Evolutionary conservation across 2,329 filamentous ascomycete species (phyloP), one percentile per base, ranked within the genome.

Genomic region (Xylaria polymorpha): DNA sequence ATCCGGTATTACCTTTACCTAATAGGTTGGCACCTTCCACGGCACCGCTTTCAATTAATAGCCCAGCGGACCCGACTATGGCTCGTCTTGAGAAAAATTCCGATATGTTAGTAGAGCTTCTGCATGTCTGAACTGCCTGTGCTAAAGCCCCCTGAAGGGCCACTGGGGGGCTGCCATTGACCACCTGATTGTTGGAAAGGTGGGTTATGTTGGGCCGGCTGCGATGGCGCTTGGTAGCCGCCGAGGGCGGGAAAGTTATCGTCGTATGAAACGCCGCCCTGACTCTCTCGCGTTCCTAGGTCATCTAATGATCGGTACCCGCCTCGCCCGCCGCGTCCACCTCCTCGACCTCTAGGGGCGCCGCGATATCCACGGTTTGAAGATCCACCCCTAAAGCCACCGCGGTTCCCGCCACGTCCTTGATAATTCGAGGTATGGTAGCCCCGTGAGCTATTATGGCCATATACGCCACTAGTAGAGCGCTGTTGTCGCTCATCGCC

Each of bases 281-380:
- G 82, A 68, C 81, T 81, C 53, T 85, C 84, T 57, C 82, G 82
- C 51, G 82, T 80, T 32, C 85, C 85, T 35, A 90, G 84, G 73
- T 93, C 91, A 77, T 93, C 91, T 1, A 93, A 83, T 1, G 90
- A 92, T 66, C 86, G 85, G 77, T 93, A 93, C 32, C 84, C 84
- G 25, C 85, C 85, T 32, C 83, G 80, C 56, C 86, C 77, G 53
- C 79, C 76, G 48, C 80, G 78, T 61, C 81, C 79, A 8, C 84
- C 80, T 41, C 69, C 67, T 32, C 71, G 63, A 15, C 69, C 71
- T 46, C 71, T 64, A n/a, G 66, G 12, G 41, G 56, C 14, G 37
- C 81, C 80, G 41, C 82, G 79, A 64, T 79, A 79, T 41, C 81
- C 79, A 43, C 79, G 75, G 57, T 75, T 81, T 7, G 75, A 72